Evolutionary conservation across 139 green algal species (phyloP), one percentile per base, ranked within the genome.

Genomic region (Spirogloea muscicola): DNA sequence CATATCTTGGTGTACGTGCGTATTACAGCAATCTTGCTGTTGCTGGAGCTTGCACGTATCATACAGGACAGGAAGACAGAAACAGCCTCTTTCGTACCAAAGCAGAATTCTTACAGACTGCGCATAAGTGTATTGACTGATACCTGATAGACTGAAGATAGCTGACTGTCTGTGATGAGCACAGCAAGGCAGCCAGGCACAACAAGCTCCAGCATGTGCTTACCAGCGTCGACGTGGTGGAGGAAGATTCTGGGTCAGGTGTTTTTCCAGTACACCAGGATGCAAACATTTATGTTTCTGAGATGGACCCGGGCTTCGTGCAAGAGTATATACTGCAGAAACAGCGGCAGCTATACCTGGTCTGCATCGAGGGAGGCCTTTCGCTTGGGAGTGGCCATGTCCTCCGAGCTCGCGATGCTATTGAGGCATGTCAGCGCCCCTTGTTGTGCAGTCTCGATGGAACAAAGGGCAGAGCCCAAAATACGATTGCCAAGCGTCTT

Each of bases 231-330:
- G 44, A n/a, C 41, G 74, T 31, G 2, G 49, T 40, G 1, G 29
- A 58, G 16, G 16, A 70, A 18, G 74, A 81, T 33, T 68, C 55
- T 0, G 74, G 74, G 9, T 21, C 10, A 0, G 74, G 74, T 18
- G 48, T 81, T 27, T 72, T 82, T 27, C 66, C 74, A 65, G 58
- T 82, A 7, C 51, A 82, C 57, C 74, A 82, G 70, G 74, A 82
- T 18, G 74, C 46, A 31, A 79, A 79, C 74, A 79, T 82, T 44
- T 79, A 65, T 41, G 74, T 79, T 0, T 62, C 74, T 33, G 74
- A 82, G 42, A 39, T 61, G 27, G 66, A 82, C 34, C 33, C 27
- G 27, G 33, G 49, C 16, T 1, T 57, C 3, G 0, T 29, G 4
- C 33, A 55, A 16, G n/a, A n/a, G n/a, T n/a, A n/a, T n/a, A n/a